A percentile compares a stretch with the other conserved stretches of the same genome.
Evolutionary conservation across 1,284 basidiomycete genomes (phyloP).

Genomic region (Cryptococcus hybrid): DNA sequence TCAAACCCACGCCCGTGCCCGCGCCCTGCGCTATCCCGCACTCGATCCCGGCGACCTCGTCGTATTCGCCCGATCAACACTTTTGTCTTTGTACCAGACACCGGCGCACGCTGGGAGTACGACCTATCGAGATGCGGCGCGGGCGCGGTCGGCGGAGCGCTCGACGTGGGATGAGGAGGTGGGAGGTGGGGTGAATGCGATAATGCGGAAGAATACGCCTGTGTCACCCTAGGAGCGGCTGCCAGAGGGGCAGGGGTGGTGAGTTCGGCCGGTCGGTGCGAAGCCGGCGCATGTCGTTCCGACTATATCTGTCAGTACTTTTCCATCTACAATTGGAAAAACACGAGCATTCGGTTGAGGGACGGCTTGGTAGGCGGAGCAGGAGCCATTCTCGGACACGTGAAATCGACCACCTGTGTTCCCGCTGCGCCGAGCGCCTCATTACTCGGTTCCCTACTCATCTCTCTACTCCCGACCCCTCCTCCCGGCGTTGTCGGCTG

Average conservation of each 20-base stretch:
- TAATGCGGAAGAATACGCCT: background rate
- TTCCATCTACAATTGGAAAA: background rate
- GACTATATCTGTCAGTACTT: constrained; percentile 12
- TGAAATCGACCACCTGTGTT: constrained; percentile 11
- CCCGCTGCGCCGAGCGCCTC: too few relatives aligned
- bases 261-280: constrained; percentile 13
- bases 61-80: constrained; percentile 52
- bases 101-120: constrained; percentile 42
- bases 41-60: constrained; percentile 35
- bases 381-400: constrained; percentile 40
- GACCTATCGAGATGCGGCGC: constrained; percentile 46
- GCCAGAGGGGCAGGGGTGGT: constrained; percentile 21
- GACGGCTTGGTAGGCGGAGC: constrained; percentile 29
- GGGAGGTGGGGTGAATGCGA: too few relatives aligned
- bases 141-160: too few relatives aligned
- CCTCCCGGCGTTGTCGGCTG: background rate
- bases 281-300: constrained; percentile 30
- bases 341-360: background rate
- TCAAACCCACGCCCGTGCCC: constrained; percentile 20
- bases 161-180: too few relatives aligned
- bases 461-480: constrained; percentile 10
- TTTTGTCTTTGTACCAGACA: constrained; percentile 28
- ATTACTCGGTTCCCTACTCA: constrained; percentile 45
- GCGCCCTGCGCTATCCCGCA: too few relatives aligned
- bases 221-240: constrained; percentile 5